Conservation (phyloP, 495 filamentous ascomycete species). For the Lasiosphaeria miniovina region DNA sequence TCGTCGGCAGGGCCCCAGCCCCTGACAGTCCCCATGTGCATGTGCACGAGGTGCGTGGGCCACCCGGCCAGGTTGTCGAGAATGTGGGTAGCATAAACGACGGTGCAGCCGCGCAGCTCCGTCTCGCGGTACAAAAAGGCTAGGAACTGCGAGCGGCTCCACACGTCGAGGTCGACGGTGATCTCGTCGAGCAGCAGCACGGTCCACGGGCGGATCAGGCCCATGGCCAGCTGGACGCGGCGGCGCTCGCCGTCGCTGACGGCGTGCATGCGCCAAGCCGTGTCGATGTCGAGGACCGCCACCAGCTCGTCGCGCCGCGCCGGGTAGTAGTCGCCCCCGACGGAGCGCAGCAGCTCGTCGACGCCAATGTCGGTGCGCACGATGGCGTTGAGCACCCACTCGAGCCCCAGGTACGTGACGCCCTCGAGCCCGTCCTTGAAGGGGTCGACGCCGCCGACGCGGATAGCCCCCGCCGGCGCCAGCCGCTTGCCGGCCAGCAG, state of each 20-base stretch:
- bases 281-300: constrained; percentile 84
- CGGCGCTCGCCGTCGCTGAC: constrained; percentile 89
- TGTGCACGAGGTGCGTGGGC: constrained; percentile 94
- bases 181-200: constrained; percentile 94
- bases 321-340: constrained; percentile 81
- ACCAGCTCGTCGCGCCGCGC: constrained; percentile 83
- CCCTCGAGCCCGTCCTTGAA: constrained; percentile 85
- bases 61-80: constrained; percentile 87
- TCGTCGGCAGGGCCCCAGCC: constrained; percentile 70
- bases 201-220: constrained; percentile 86
- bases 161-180: constrained; percentile 91
- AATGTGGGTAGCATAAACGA: constrained; percentile 98
- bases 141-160: constrained; percentile 82
- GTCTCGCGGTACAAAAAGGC: constrained; percentile 84
- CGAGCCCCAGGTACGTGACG: constrained; percentile 92
- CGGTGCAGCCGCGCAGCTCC: constrained; percentile 72
- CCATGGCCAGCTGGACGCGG: constrained; percentile 94
- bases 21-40: constrained; percentile 82
- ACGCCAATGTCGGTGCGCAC: constrained; percentile 95
- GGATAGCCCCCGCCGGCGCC: constrained; percentile 68
- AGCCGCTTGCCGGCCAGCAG: constrained; percentile 88
- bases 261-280: constrained; percentile 89
- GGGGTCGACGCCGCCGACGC: constrained; percentile 78
- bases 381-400: constrained; percentile 98
- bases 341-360: constrained; percentile 72